A percentile compares a stretch with the other conserved stretches of the same genome.
Evolutionary conservation across 352 stramenopile genomes (phyloP).

Genomic region (Paralagenidium karlingii): DNA sequence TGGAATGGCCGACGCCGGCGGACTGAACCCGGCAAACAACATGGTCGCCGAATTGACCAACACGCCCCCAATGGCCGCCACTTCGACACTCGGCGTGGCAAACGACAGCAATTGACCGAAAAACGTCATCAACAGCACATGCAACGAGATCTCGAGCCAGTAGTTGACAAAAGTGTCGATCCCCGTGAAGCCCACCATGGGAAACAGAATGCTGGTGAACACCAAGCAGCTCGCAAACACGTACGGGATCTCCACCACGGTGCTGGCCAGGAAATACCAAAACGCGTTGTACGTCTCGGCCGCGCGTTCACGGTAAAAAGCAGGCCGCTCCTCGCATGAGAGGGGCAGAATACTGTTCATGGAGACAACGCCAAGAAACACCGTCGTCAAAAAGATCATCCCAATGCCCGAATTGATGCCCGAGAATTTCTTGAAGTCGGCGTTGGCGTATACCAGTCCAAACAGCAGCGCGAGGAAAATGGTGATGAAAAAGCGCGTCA

Average conservation of each 20-base stretch:
- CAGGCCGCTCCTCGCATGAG: slow-evolving; percentile 65
- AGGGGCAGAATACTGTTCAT: slow-evolving; percentile 60
- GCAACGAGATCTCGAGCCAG: slow-evolving; percentile 43
- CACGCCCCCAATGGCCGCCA: slow-evolving; percentile 20
- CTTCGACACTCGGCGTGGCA: slow-evolving; percentile 22
- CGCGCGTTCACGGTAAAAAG: slow-evolving; percentile 85
- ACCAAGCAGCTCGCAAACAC: slow-evolving; percentile 17
- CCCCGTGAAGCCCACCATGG: slow-evolving; percentile 33
- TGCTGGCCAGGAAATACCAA: slow-evolving; percentile 57
- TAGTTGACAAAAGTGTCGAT: slow-evolving; percentile 34
- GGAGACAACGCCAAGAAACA: slow-evolving; percentile 71
- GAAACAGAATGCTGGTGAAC: slow-evolving; percentile 62
- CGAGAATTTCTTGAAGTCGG: slow-evolving; percentile 29
- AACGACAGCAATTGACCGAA: slow-evolving; percentile 65
- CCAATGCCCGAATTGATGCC: slow-evolving; percentile 42
- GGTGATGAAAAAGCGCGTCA: slow-evolving; percentile 11
- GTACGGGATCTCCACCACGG: slow-evolving; percentile 64
- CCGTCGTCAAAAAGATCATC: slow-evolving; percentile 74
- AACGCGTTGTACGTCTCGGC: slow-evolving; percentile 63
- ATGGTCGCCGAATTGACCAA: slow-evolving; percentile 35
- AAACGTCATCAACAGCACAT: slow-evolving; percentile 46
- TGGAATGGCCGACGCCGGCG: slow-evolving; percentile 14
- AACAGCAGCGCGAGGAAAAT: slow-evolving; percentile 20
- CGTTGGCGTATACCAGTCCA: slow-evolving; percentile 29
- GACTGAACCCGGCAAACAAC: slow-evolving; percentile 41